Conservation (phyloP, 208 protist species). For the Wallacemonas sp. region DNA sequence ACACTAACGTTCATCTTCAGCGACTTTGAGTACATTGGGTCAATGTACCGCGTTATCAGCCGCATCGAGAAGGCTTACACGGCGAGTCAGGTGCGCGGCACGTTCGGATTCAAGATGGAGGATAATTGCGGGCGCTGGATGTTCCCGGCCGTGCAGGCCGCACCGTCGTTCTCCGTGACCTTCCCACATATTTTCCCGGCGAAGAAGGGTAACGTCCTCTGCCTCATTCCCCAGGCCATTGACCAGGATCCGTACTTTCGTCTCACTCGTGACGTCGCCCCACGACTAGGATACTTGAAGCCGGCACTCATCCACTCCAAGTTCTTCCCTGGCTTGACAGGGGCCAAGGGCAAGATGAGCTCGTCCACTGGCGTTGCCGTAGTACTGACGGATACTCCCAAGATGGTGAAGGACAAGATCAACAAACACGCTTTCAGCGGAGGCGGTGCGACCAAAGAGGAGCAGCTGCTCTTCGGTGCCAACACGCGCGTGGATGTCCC, state of each 20-base stretch:
- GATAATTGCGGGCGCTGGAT: conserved; percentile 97
- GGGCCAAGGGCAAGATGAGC: conserved; percentile 98
- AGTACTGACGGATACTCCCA: conserved; percentile 97
- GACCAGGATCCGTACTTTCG: conserved; percentile 99
- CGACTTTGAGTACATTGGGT: conserved; percentile 97
- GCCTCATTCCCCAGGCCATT: conserved; percentile 99
- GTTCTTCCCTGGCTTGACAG: conserved; percentile 98
- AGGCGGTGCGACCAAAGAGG: conserved; percentile 95
- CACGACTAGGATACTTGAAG: conserved; percentile 95
- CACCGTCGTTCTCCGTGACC: conserved; percentile 95
- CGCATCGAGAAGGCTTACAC: conserved; percentile 96
- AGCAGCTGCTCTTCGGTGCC: conserved; percentile 95
- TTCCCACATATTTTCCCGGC: conserved; percentile 97
- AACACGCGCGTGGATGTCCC: conserved; percentile 95
- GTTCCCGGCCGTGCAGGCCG: conserved; percentile 98
- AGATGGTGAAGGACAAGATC: conserved; percentile 94
- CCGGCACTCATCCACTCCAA: conserved; percentile 97
- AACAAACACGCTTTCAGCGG: conserved; percentile 99
- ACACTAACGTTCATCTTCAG: conserved; percentile 99
- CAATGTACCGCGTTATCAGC: conserved; percentile 96
- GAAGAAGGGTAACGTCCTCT: conserved; percentile 91
- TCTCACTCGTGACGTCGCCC: conserved; percentile 98
- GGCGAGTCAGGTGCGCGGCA: conserved; percentile 92
- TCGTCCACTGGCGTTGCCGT: conserved; percentile 92
- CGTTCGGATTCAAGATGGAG: conserved; percentile 96